Evolutionary conservation across 2,329 filamentous ascomycete genomes (phyloP), one percentile per base, ranked within the genome.

Genomic region (Pyrenochaeta sp.): DNA sequence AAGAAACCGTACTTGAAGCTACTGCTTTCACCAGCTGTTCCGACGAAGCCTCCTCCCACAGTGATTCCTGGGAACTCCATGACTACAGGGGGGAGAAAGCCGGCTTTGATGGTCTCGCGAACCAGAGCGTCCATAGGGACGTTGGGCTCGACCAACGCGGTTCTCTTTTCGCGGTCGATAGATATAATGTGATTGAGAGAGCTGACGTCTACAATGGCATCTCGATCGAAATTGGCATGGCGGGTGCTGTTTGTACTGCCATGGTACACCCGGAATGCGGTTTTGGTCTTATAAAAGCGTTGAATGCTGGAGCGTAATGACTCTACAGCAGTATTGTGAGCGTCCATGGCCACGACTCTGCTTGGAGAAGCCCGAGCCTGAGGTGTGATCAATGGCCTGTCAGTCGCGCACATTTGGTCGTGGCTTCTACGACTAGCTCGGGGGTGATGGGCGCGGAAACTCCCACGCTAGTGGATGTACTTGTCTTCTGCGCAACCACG

Each of bases 191-290:
- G 81, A 59, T 82, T 83, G 21, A 93, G 82, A 4, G 68, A 64
- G 72, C 86, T 88, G 18, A 88, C 90, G 70, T 91, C 88, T 51
- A 93, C 79, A 9, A 85, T 63, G 14, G 56, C 47, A 23, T 66
- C 79, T 7, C 48, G 66, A 32, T 72, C 62, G 51, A 75, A 72
- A n/a, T 63, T 60, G 1, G 72, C 70, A 52, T 82, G 81, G 0
- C 90, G 86, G 12, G 90, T 92, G 74, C 85, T 90, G 78, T 91
- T 91, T 20, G 90, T 92, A 2, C 87, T 86, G 61, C 90, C 90
- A 75, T 92, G 90, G 66, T 87, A 90, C 66, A 92, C 60, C 9
- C 71, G 67, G 45, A 74, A 73, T 1, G 69, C 59, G 2, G 60
- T 67, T 41, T 66, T 68, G 17, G 51, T 53, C 18, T 51, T 45